Evolutionary conservation across 306 rosid genomes (phyloP), one percentile per base, ranked within the genome.

Genomic region (Glycine soja): DNA sequence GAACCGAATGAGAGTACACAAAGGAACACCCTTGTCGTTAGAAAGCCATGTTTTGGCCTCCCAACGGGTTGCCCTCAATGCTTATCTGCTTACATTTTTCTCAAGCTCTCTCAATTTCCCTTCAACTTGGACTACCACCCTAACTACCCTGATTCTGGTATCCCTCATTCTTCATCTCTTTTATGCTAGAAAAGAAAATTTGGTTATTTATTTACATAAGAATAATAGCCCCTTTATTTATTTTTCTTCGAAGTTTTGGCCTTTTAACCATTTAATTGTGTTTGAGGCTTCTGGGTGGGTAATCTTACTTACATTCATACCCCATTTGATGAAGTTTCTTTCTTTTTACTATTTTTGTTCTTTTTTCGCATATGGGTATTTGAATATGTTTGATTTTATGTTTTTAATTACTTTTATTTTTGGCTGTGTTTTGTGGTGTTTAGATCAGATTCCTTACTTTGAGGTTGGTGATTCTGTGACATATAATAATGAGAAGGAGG

Each of bases 41-140:
- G 98, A 79, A 93, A 90, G 52, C 80, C 93, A 43, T 91, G 92
- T 32, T 93, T 85, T 69, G 91, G 88, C 16, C 92, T 94, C 71
- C 98, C 98, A 10, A 89, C 95, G 3, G 92, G 88, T 58, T 94
- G 97, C 74, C 90, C 91, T 43, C 87, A 88, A n/a, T 92, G 92
- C 85, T 78, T 94, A 52, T 86, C 98, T 1, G 80, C 86, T 67
- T 94, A 84, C 85, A 48, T 92, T 74, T 94, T 88, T 87, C 91
- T 94, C 81, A 86, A 83, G 53, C 83, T 92, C 57, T 88, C 95
- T 16, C 85, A 90, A 43, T 36, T 88, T 45, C 91, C 90, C 0
- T 94, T 94, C 70, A 83, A 30, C 14, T 77, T 92, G 84, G 95
- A 89, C 18, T 92, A 85, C 89, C 90, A 87, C 77, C 84, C 87